Evolutionary conservation across 2,329 filamentous ascomycete species (phyloP).

Genomic region (Domatiomyces globalis): DNA sequence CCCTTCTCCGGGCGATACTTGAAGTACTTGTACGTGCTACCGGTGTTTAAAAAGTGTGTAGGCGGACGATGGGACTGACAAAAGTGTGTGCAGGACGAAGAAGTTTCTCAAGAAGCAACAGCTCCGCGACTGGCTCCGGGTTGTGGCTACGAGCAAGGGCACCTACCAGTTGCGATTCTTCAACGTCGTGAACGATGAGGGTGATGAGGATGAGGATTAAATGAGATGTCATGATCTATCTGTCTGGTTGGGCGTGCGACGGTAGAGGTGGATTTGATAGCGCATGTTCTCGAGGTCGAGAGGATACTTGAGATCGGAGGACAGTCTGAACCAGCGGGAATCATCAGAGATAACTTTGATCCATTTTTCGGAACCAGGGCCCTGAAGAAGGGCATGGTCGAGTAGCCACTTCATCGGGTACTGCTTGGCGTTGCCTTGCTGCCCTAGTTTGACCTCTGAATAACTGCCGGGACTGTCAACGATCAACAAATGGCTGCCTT

Average conservation of each 20-base stretch:
- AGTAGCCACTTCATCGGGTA: conserved; percentile 94
- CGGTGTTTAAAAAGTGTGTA: not conserved
- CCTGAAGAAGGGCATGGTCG: conserved; percentile 57
- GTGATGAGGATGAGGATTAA: conserved; percentile 97
- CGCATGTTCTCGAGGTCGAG: conserved; percentile 88
- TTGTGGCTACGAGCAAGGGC: conserved; percentile 93
- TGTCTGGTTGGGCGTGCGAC: conserved; percentile 19
- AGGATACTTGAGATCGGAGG: conserved; percentile 54
- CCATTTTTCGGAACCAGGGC: conserved; percentile 44
- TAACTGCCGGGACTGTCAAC: conserved; percentile 92
- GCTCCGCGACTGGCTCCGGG: conserved; percentile 98
- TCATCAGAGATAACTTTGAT: conserved; percentile 61
- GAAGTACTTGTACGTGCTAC: conserved; percentile 81
- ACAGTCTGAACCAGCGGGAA: conserved; percentile 71
- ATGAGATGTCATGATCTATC: conserved; percentile 47
- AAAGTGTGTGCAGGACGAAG: conserved; percentile 59
- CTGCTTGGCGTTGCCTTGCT: conserved; percentile 33
- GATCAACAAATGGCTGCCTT: conserved; percentile 60
- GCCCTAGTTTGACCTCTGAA: conserved; percentile 61
- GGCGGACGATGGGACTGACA: not conserved
- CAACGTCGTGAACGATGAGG: conserved; percentile 98
- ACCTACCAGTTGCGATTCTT: conserved; percentile 99
- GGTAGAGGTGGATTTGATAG: conserved; percentile 80
- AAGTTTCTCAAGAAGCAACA: conserved; percentile 99
- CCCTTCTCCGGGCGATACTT: conserved; percentile 97